Base-by-base conservation (phyloP, 2,329 filamentous ascomycete genomes). In the Hymenoscyphus linearis region DNA sequence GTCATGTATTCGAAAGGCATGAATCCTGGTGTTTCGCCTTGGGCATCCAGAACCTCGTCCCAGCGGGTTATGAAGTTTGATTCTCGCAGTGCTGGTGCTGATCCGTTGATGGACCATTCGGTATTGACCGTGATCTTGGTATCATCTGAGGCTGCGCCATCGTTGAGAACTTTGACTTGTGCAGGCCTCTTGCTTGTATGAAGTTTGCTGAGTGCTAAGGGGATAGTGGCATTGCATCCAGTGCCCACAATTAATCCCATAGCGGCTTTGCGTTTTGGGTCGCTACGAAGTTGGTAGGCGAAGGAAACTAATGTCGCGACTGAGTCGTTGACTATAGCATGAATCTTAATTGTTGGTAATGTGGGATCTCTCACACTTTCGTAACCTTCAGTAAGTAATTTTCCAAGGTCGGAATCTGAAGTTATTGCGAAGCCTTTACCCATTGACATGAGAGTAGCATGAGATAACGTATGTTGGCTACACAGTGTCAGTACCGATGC, bases 1-100 rank as follows among this genome's bases (percentile, higher is more conserved):
- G 96, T 93, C 90, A 97, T 96, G 80, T 97, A 97, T 79, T 98
- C 93, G 67, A 96, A 97, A 0, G 91, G 87, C 77, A 97, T 93
- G 77, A 97, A 92, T 50, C 92, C 93, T 1, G 93, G 93, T 6
- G 78, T 79, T 67, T 90, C 86, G 67, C 86, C 87, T 53, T 85
- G 82, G 4, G 75, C 74, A 67, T 92, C 89, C 5, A 95, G 79
- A 62, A 80, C 76, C 10, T 78, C 75, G 69, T 95, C 90, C 90
- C 90, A 93, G 37, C 76, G 76, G 10, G 83, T 92, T 57, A 90
- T 83, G 55, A 93, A 79, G 1, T 79, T 77, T 22, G 86, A 76
- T 26, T 86, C 80, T 26, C 80, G 78, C 59, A 93, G 76, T 0
- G 90, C 88, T 6, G 80, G 78, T n/a, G 85, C 85, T 2, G 89